Conservation (phyloP, 306 rosid species). For the Gillenia trifoliata region DNA sequence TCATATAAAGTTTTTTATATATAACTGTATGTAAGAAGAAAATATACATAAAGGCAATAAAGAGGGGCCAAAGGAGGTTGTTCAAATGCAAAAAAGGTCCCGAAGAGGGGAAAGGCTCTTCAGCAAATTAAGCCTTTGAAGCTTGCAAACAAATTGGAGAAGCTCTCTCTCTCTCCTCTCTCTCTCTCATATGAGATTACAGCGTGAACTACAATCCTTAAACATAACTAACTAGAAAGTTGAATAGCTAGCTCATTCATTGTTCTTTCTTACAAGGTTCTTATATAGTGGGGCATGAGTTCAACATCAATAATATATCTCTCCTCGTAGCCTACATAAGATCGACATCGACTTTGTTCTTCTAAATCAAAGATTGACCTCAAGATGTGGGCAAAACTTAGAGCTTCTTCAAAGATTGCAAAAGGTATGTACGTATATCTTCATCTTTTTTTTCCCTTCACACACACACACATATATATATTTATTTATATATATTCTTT, state of each 20-base stretch:
- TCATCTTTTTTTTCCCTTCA: background rate
- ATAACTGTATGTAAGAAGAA: conserved; percentile 14
- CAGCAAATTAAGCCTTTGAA: conserved; percentile 29
- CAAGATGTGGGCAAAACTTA: conserved; percentile 38
- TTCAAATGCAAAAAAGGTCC: background rate
- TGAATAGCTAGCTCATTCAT: background rate
- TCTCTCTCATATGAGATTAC: background rate
- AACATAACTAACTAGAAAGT: background rate
- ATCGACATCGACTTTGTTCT: background rate
- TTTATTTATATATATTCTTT: background rate
- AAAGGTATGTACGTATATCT: conserved; percentile 25
- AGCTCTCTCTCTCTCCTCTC: conserved; percentile 8
- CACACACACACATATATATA: too few species aligned
- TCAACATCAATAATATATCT: background rate
- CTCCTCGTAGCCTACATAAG: background rate
- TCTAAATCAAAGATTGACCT: background rate
- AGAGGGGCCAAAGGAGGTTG: background rate
- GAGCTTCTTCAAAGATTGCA: conserved; percentile 17
- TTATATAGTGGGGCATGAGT: background rate
- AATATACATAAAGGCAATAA: background rate
- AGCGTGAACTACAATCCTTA: conserved; percentile 32
- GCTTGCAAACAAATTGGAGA: conserved; percentile 33
- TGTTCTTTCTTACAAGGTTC: background rate
- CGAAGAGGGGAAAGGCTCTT: background rate
- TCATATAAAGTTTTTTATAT: background rate